phyloP scores from a whole-genome alignment of 306 rosid species.

The Cicer pinnatifidum region DNA sequence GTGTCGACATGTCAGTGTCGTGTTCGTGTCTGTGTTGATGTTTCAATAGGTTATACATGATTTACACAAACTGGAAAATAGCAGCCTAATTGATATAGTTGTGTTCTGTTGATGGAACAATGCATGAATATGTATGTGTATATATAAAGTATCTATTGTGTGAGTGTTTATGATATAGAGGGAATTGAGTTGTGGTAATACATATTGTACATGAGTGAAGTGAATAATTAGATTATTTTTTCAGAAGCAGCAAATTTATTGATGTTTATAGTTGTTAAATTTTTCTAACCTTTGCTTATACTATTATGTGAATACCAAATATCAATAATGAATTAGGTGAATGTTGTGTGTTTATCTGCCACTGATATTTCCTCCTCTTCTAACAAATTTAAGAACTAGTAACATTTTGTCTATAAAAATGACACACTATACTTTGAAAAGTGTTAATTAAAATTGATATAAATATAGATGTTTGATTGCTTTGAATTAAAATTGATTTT shows the following conservation, averaged over 20 bases:
- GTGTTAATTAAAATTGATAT: too few relatives aligned
- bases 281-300: neutral
- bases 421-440: too few relatives aligned
- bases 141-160: slow-evolving; percentile 33
- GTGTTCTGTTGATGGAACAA: slow-evolving; percentile 42
- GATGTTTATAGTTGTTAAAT: slow-evolving; percentile 33
- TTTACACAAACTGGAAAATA: slow-evolving; percentile 45
- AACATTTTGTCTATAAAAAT: too few relatives aligned
- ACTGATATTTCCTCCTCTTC: too few relatives aligned
- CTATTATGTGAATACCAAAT: slow-evolving; percentile 19
- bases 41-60: slow-evolving; percentile 13
- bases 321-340: slow-evolving; percentile 7
- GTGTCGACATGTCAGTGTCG: too few relatives aligned
- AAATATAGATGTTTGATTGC: too few relatives aligned
- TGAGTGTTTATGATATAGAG: slow-evolving; percentile 48
- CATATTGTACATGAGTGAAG: slow-evolving; percentile 55
- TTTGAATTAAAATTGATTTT: too few relatives aligned
- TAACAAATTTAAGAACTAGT: too few relatives aligned
- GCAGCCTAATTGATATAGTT: slow-evolving; percentile 49
- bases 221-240: slow-evolving; percentile 43
- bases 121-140: slow-evolving; percentile 50
- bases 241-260: slow-evolving; percentile 35
- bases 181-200: slow-evolving; percentile 42
- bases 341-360: slow-evolving; percentile 7
- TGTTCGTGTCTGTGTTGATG: too few relatives aligned